These are phyloP conservation scores for Poa pratensis DNA, from an alignment of 176 grass and related monocot species.

Conservation along the genomic window DNA sequence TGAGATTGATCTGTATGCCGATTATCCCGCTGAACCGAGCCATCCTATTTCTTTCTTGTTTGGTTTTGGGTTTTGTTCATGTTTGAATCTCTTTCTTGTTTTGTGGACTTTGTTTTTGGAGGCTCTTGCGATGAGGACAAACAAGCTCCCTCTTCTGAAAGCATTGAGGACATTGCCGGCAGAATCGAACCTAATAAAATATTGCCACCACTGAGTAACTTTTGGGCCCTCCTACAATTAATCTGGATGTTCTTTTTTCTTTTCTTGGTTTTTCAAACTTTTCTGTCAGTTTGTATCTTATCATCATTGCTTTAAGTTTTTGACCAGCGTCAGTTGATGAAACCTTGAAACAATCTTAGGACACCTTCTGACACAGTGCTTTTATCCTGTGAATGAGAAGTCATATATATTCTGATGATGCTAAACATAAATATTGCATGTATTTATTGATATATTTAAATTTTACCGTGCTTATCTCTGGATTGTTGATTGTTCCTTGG, in stretches of 20 bases:
- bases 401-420: constrained; percentile 72
- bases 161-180: constrained; percentile 74
- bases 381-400: constrained; percentile 72
- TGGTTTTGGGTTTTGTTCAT: background rate
- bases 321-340: constrained; percentile 57
- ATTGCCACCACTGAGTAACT: constrained; percentile 74
- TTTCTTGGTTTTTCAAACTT: background rate
- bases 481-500: no score
- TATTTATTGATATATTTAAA: no score
- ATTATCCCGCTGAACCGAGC: constrained; percentile 90
- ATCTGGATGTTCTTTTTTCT: background rate
- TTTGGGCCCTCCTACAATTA: background rate
- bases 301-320: no score
- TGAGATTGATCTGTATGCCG: constrained; percentile 82
- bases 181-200: constrained; percentile 85
- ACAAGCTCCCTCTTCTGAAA: constrained; percentile 97
- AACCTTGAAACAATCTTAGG: constrained; percentile 78
- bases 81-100: background rate
- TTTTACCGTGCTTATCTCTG: no score
- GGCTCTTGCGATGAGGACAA: constrained; percentile 72
- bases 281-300: no score
- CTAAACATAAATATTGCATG: background rate
- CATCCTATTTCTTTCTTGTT: background rate
- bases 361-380: constrained; percentile 81
- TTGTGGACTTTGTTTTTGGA: background rate